These are phyloP conservation scores for Diaporthe citrichinensis DNA, from an alignment of 2,329 filamentous ascomycete genomes.

Conservation along the genomic window DNA sequence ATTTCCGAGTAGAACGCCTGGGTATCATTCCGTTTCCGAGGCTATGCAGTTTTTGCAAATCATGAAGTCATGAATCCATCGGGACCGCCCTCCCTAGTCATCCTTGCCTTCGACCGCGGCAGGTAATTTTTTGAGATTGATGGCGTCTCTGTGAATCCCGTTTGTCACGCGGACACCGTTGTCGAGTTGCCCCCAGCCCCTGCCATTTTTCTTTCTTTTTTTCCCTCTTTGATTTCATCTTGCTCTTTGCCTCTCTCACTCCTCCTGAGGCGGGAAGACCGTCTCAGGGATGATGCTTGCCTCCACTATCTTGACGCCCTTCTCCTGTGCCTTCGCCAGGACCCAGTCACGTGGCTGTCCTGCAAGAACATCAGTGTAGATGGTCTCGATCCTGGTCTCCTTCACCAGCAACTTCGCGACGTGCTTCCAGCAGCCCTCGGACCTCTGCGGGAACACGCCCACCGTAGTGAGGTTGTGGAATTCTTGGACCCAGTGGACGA, in stretches of 20 bases:
- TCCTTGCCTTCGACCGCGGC: neutral
- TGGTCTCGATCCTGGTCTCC: conserved; percentile 31
- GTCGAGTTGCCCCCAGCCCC: neutral
- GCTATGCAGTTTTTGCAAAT: neutral
- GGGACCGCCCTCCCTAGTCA: neutral
- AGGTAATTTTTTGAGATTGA: neutral
- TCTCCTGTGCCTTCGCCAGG: neutral
- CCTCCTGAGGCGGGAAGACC: conserved; percentile 21
- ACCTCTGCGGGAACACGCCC: conserved; percentile 17
- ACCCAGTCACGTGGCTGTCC: conserved; percentile 31
- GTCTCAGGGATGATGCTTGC: conserved; percentile 34
- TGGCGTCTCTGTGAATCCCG: neutral
- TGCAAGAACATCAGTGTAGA: conserved; percentile 36
- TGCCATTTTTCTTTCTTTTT: neutral
- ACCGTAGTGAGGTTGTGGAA: conserved; percentile 38
- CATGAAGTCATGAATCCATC: conserved; percentile 9
- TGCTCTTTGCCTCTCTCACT: neutral
- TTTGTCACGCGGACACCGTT: neutral
- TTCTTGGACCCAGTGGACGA: conserved; percentile 19
- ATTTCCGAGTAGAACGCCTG: conserved; percentile 1
- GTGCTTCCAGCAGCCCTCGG: neutral
- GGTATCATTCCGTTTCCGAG: neutral
- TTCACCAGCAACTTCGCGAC: conserved; percentile 3
- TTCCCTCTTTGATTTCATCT: neutral
- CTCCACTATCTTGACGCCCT: conserved; percentile 29